Conservation (phyloP, 179 eudicot genomes). For the Beta lomatogona region DNA sequence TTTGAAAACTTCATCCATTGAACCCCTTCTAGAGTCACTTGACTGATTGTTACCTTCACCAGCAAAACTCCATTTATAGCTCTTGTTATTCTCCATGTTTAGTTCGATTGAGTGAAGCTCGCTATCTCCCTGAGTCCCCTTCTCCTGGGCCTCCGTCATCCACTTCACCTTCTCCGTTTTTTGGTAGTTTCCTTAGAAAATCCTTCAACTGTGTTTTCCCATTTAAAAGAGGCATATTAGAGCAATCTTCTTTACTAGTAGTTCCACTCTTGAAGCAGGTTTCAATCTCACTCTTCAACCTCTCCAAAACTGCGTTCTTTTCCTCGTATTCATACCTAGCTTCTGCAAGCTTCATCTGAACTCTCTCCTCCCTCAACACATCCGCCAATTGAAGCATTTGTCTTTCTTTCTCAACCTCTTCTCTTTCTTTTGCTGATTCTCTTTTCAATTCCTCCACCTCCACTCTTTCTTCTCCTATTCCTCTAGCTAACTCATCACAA, state of each 20-base stretch:
- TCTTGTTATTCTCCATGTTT: constrained; percentile 43
- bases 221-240: constrained; percentile 33
- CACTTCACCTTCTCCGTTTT: constrained; percentile 28
- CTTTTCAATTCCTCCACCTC: constrained; percentile 66
- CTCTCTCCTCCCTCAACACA: constrained; percentile 81
- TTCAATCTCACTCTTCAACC: constrained; percentile 63
- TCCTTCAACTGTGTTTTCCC: constrained; percentile 48
- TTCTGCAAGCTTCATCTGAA: constrained; percentile 89
- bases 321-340: constrained; percentile 85
- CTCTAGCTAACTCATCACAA: constrained; percentile 75
- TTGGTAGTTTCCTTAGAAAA: constrained; percentile 44
- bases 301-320: constrained; percentile 74
- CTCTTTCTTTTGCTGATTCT: constrained; percentile 57
- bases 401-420: constrained; percentile 82
- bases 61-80: constrained; percentile 44
- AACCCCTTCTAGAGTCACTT: constrained; percentile 43
- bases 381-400: constrained; percentile 94
- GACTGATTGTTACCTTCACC: constrained; percentile 25
- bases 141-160: constrained; percentile 26
- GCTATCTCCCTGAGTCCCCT: constrained; percentile 39
- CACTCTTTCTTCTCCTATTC: constrained; percentile 67
- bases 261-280: constrained; percentile 36
- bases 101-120: constrained; percentile 54
- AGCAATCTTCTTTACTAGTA: constrained; percentile 31
- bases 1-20: constrained; percentile 49